Percentiles rank a stretch among this genome's conserved stretches.
Evolutionary conservation across 768 basidiomycete genomes (phyloP).

Genomic region (Boletus barrowsii): DNA sequence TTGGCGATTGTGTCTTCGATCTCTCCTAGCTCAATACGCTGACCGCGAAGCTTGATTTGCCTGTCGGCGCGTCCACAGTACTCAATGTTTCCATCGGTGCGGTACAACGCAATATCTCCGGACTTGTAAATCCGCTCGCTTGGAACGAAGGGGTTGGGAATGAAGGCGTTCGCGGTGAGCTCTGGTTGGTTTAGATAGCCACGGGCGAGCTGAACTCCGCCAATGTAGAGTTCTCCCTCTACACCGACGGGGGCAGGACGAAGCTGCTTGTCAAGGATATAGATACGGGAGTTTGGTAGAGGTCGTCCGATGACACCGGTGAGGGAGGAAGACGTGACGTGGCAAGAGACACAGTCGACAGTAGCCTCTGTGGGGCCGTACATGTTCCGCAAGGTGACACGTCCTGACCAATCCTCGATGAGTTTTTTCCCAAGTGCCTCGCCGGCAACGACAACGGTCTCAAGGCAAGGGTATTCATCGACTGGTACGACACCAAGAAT

Average conservation of each 20-base stretch:
- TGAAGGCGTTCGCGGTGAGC: slow-evolving; percentile 27
- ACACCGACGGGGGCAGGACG: slow-evolving; percentile 29
- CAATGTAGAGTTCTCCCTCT: slow-evolving; percentile 23
- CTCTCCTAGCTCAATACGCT: slow-evolving; percentile 34
- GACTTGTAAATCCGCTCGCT: slow-evolving; percentile 32
- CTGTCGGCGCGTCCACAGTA: slow-evolving; percentile 34
- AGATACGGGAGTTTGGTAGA: slow-evolving; percentile 29
- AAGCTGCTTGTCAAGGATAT: slow-evolving; percentile 28
- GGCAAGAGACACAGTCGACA: slow-evolving; percentile 28
- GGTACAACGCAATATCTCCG: slow-evolving; percentile 30
- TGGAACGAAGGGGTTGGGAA: slow-evolving; percentile 29
- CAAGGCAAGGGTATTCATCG: slow-evolving; percentile 25
- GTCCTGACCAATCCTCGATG: slow-evolving; percentile 24
- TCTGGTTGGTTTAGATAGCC: slow-evolving; percentile 26
- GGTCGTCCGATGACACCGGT: slow-evolving; percentile 31
- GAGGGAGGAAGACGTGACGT: slow-evolving; percentile 18
- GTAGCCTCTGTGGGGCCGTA: slow-evolving; percentile 35
- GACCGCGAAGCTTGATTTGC: slow-evolving; percentile 34
- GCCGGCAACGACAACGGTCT: slow-evolving; percentile 27
- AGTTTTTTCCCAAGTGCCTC: slow-evolving; percentile 23
- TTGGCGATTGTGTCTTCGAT: slow-evolving; percentile 31
- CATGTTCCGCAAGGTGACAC: slow-evolving; percentile 30
- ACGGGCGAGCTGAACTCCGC: slow-evolving; percentile 20
- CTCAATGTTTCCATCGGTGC: slow-evolving; percentile 27
- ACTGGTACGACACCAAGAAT: slow-evolving; percentile 27